Evolutionary conservation across 805 yeast species (phyloP).

Genomic region (Barnettozyma wickerhamii): DNA sequence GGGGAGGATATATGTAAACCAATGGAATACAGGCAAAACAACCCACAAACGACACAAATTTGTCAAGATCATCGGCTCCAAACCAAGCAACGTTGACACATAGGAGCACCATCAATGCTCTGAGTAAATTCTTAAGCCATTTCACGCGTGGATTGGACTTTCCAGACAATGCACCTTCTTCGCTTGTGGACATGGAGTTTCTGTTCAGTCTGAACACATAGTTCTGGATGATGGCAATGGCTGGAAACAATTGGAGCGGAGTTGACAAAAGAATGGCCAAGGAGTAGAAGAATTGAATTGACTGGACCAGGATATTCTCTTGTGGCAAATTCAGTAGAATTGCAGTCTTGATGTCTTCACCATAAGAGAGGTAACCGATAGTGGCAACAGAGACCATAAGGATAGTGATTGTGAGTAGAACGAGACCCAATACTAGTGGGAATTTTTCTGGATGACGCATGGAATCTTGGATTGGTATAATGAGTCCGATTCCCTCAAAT

Average conservation of each 20-base stretch:
- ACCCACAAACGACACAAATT: conserved; percentile 76
- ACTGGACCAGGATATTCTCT: conserved; percentile 51
- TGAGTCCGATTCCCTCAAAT: conserved; percentile 82
- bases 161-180: conserved; percentile 38
- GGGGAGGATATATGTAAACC: conserved; percentile 82
- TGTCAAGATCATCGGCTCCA: conserved; percentile 68
- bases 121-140: conserved; percentile 62
- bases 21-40: conserved; percentile 83
- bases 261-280: conserved; percentile 72
- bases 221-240: conserved; percentile 67
- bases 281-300: conserved; percentile 69
- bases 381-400: conserved; percentile 62
- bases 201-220: conserved; percentile 36
- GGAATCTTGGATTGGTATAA: conserved; percentile 78
- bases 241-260: conserved; percentile 79
- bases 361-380: conserved; percentile 68
- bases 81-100: conserved; percentile 57
- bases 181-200: neutral
- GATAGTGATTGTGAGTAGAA: conserved; percentile 56
- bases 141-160: conserved; percentile 47
- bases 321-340: conserved; percentile 72
- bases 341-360: conserved; percentile 59
- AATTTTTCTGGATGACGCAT: conserved; percentile 74
- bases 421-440: conserved; percentile 58
- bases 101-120: conserved; percentile 48